Evolutionary conservation across 2,329 filamentous ascomycete species (phyloP).

Genomic region (Paraconiothyrium brasiliense): DNA sequence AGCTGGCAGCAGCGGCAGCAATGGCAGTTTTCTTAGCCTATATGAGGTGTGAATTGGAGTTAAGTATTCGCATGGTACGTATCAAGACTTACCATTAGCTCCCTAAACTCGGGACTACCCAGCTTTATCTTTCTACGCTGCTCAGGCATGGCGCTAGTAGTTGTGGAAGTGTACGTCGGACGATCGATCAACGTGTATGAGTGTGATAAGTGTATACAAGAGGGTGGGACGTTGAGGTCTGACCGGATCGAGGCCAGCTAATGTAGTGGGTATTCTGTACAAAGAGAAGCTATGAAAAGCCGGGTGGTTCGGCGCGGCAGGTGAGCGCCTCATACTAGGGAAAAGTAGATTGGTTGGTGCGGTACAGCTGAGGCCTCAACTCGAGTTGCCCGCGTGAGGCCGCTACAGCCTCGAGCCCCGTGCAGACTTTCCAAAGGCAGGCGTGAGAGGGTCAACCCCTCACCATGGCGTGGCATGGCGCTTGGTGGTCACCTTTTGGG

Average conservation of each 20-base stretch:
- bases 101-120: background rate
- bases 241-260: background rate
- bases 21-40: background rate
- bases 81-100: slow-evolving; percentile 1
- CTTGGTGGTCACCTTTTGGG: background rate
- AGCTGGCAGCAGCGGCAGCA: background rate
- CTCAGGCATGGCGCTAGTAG: background rate
- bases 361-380: background rate
- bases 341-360: background rate
- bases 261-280: background rate
- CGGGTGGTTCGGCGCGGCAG: background rate
- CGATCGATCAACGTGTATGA: no score
- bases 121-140: background rate
- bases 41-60: background rate
- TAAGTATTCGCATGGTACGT: background rate
- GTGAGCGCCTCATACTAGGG: background rate
- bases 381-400: background rate
- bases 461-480: background rate
- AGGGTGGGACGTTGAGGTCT: background rate
- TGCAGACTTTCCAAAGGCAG: background rate
- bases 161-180: background rate
- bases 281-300: background rate
- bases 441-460: background rate
- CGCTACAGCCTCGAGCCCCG: background rate
- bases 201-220: no score